Base-by-base conservation (phyloP, 352 stramenopile genomes). In the Pythium plurisporium region DNA sequence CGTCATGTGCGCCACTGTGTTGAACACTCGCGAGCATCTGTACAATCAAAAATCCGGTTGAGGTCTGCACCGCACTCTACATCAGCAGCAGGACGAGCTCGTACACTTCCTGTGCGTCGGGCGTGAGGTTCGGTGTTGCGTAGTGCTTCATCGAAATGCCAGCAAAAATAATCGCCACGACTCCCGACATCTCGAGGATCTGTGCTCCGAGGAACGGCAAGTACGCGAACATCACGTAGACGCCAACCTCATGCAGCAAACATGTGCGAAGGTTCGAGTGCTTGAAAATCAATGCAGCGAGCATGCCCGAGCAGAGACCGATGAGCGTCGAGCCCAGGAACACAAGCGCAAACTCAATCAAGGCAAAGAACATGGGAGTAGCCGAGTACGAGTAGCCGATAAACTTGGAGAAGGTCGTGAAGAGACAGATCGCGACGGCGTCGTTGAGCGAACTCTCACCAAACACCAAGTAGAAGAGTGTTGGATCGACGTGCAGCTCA, bases 361-460 rank as follows among this genome's bases (percentile, higher is more conserved):
- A 74, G 22, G 87, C 87, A 22, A 89, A 81, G 20, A 91, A 61
- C 68, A 89, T 84, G 30, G 84, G 79, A 36, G 74, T 76, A 62
- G 86, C 76, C 41, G 79, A 79, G 65, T 96, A 87, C 23, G 91
- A 86, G 51, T 90, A 85, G 5, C 86, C 86, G 29, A 98, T 89
- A 63, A 97, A 97, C 57, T 96, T 91, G 20, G 85, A 82, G 63
- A 96, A 96, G 4, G 90, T 94, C 44, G 94, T 82, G 63, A 97
- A 98, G 7, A 98, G 69, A 40, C 95, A 96, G 56, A 98, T 95
- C 9, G 81, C 87, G 12, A 98, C 87, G 6, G 93, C 92, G 62
- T 98, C 94, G 67, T 98, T 98, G 25, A 98, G 71, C 27, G 93
- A 96, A 38, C 77, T 95, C 72, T 98, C 94, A 44, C 94, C 94